Percentiles rank a stretch among this genome's conserved stretches.
These are phyloP conservation scores for Wickerhamiella occidentalis DNA, from an alignment of 805 yeast genomes.

Conservation along the genomic window DNA sequence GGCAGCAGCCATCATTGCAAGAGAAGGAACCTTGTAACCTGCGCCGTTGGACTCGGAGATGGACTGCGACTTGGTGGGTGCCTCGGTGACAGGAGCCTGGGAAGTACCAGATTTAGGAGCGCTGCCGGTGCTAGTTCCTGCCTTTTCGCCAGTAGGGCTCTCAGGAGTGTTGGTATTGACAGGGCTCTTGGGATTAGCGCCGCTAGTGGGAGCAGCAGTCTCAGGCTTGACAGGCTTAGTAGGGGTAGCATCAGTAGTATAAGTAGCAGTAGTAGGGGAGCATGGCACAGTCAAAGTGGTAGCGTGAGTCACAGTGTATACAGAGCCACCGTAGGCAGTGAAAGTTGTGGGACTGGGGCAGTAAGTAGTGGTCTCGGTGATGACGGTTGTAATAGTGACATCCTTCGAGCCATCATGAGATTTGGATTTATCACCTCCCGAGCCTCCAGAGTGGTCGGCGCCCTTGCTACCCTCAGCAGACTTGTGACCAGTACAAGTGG, in stretches of 20 bases:
- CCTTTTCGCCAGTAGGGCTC: background rate
- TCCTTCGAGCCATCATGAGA: background rate
- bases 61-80: background rate
- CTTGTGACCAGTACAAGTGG: background rate
- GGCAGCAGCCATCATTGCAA: background rate
- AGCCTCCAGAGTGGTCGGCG: background rate
- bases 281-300: background rate
- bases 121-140: background rate
- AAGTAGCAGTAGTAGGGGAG: constrained; percentile 7
- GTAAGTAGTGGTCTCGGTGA: constrained; percentile 11
- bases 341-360: constrained; percentile 5
- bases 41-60: background rate
- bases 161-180: background rate
- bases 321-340: background rate
- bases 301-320: background rate
- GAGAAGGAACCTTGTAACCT: background rate
- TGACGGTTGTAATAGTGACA: constrained; percentile 4
- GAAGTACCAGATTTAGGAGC: background rate
- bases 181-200: too few relatives aligned
- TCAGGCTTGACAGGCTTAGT: background rate
- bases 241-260: background rate
- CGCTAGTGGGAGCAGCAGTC: background rate
- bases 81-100: background rate
- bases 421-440: background rate
- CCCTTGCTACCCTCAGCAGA: background rate